These are phyloP conservation scores for Babesia bovis DNA, from an alignment of 169 alveolate genomes.

Conservation along the genomic window DNA sequence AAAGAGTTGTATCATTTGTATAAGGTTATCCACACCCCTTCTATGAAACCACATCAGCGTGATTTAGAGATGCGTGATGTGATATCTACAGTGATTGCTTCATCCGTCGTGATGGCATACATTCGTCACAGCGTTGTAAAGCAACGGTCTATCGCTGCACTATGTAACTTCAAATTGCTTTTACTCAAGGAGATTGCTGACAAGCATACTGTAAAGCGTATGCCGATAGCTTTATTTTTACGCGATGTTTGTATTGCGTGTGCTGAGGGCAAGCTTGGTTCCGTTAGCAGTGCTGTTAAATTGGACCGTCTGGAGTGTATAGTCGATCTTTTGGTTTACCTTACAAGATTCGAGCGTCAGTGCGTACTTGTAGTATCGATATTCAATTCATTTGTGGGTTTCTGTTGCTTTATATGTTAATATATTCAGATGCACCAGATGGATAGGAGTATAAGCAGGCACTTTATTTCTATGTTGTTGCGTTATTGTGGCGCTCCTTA, in stretches of 20 bases:
- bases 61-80: constrained; percentile 55
- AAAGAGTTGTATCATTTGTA: constrained; percentile 61
- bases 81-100: constrained; percentile 48
- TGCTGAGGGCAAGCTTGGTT: constrained; percentile 45
- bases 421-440: constrained; percentile 38
- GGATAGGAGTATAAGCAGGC: constrained; percentile 63
- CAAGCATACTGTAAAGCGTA: constrained; percentile 61
- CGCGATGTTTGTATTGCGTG: constrained; percentile 56
- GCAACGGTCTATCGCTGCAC: constrained; percentile 25
- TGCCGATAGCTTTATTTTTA: constrained; percentile 31
- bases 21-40: constrained; percentile 35
- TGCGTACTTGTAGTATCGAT: constrained; percentile 42
- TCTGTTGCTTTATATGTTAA: not conserved
- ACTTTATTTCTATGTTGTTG: constrained; percentile 47
- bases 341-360: constrained; percentile 61
- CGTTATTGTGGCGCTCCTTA: constrained; percentile 65
- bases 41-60: constrained; percentile 16
- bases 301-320: constrained; percentile 59
- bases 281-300: constrained; percentile 25
- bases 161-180: constrained; percentile 42
- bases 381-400: constrained; percentile 58
- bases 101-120: constrained; percentile 60
- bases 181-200: constrained; percentile 62
- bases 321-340: constrained; percentile 57
- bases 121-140: constrained; percentile 39